A percentile compares a stretch with the other conserved stretches of the same genome.
Conservation (phyloP, 2,329 filamentous ascomycete genomes). For the Aspergillus pseudonomiae region DNA sequence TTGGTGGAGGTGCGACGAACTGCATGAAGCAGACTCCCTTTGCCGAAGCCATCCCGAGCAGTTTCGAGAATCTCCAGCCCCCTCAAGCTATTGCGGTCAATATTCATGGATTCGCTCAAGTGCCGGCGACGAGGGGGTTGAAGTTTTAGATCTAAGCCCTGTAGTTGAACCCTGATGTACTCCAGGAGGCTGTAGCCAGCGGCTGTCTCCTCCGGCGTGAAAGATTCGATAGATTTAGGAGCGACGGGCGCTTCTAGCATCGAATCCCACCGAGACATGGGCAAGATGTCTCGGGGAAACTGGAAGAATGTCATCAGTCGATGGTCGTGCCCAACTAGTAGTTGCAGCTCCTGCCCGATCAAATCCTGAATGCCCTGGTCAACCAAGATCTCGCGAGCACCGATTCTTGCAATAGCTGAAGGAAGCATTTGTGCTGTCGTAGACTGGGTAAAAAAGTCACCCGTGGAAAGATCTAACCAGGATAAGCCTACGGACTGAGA, state of each 20-base stretch:
- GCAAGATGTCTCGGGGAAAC: constrained; percentile 46
- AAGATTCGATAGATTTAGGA: constrained; percentile 54
- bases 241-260: constrained; percentile 77
- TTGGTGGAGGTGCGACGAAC: constrained; percentile 88
- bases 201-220: constrained; percentile 69
- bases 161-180: constrained; percentile 79
- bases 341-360: constrained; percentile 64
- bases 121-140: constrained; percentile 79
- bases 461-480: constrained; percentile 94
- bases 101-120: constrained; percentile 77
- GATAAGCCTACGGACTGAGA: constrained; percentile 70
- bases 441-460: constrained; percentile 85
- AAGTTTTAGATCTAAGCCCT: constrained; percentile 76
- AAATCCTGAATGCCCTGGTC: constrained; percentile 63
- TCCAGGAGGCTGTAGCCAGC: constrained; percentile 81
- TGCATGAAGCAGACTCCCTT: constrained; percentile 87
- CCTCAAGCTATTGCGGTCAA: constrained; percentile 88
- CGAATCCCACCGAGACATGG: constrained; percentile 68
- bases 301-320: constrained; percentile 75
- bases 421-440: constrained; percentile 71
- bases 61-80: constrained; percentile 89
- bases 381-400: constrained; percentile 81
- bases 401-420: constrained; percentile 81
- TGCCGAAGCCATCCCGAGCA: constrained; percentile 74
- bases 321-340: constrained; percentile 73